phyloP scores from a whole-genome alignment of 306 rosid species.

The Castanopsis chinensis region DNA sequence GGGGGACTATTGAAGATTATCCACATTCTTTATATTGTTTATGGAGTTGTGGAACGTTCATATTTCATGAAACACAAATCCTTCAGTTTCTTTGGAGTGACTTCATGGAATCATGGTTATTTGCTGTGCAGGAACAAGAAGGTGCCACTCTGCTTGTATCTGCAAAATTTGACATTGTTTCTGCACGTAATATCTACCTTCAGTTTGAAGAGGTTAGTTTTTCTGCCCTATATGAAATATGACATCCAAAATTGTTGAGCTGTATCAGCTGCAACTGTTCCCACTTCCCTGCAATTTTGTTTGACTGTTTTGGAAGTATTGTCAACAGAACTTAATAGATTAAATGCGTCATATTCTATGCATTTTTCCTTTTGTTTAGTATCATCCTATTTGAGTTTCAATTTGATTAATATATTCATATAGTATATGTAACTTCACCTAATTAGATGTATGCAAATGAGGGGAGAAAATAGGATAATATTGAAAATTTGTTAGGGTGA shows the following conservation, averaged over 20 bases:
- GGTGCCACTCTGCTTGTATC: conserved; percentile 92
- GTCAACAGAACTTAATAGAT: not conserved
- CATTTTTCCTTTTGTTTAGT: not conserved
- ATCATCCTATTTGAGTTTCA: not conserved
- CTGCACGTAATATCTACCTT: conserved; percentile 79
- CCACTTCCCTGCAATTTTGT: not conserved
- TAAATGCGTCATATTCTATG: not conserved
- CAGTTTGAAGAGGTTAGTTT: conserved; percentile 79
- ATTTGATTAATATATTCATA: not conserved
- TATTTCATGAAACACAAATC: conserved; percentile 3
- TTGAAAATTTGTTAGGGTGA: not conserved
- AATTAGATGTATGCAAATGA: not conserved
- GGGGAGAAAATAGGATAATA: not conserved
- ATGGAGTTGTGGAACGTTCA: not conserved
- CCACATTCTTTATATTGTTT: not conserved
- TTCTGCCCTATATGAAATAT: conserved; percentile 9
- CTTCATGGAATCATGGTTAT: conserved; percentile 24
- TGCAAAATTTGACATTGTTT: conserved; percentile 70
- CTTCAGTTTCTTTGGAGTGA: not conserved
- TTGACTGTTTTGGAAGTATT: not conserved
- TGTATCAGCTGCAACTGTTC: not conserved
- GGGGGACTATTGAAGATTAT: not conserved
- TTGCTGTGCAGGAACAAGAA: conserved; percentile 70
- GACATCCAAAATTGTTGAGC: conserved; percentile 20
- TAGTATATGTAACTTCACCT: not conserved